Conservation (phyloP, 202 grass and related monocot genomes). For the Hordeum pubiflorum region DNA sequence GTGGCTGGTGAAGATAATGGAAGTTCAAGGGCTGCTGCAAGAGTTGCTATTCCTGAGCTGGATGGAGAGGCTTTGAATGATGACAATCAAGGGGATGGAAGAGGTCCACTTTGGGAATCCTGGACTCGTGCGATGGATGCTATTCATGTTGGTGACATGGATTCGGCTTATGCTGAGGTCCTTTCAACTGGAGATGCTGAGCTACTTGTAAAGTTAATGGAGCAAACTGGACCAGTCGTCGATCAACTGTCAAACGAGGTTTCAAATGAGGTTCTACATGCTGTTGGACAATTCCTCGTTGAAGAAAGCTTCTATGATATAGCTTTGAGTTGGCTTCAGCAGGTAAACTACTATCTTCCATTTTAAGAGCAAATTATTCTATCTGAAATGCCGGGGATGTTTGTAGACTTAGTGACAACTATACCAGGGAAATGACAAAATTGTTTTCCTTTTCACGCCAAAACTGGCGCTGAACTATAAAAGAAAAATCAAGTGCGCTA, state of each 20-base stretch:
- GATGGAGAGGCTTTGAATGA: conserved; percentile 65
- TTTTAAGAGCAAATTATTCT: conserved; percentile 2
- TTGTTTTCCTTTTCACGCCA: background rate
- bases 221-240: conserved; percentile 81
- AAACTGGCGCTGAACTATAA: background rate
- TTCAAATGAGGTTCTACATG: conserved; percentile 72
- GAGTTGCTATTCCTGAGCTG: conserved; percentile 54
- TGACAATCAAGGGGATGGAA: conserved; percentile 67
- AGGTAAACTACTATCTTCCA: conserved; percentile 42
- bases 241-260: conserved; percentile 79
- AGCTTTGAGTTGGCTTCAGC: conserved; percentile 86
- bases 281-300: conserved; percentile 67
- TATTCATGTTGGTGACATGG: conserved; percentile 66
- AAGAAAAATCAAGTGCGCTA: background rate
- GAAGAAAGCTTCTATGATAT: conserved; percentile 92
- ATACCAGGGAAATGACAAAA: conserved; percentile 2
- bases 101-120: conserved; percentile 65
- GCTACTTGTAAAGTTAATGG: conserved; percentile 88
- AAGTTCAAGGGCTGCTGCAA: conserved; percentile 46
- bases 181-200: conserved; percentile 71
- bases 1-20: conserved; percentile 90
- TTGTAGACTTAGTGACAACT: background rate
- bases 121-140: conserved; percentile 89
- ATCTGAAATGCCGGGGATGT: background rate
- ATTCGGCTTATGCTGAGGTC: conserved; percentile 77